These are phyloP conservation scores for Lichina pygmaea DNA, from an alignment of 495 filamentous ascomycete genomes.

Conservation along the genomic window DNA sequence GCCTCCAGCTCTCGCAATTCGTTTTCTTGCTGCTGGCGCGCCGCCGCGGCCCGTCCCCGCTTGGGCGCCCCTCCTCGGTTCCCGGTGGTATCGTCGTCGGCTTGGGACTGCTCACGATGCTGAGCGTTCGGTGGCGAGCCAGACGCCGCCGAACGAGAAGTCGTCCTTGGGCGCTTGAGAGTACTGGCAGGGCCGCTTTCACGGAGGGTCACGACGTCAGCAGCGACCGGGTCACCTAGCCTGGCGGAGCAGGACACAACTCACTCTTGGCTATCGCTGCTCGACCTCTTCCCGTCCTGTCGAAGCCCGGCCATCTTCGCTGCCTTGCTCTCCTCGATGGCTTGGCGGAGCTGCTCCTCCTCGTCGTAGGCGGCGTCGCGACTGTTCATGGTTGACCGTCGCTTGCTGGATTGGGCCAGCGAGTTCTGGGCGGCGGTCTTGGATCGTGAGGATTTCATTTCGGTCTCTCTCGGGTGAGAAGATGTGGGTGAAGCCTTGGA, in stretches of 20 bases:
- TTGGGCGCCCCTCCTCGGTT: constrained; percentile 16
- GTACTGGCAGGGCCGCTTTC: neutral
- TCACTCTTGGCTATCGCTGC: constrained; percentile 87
- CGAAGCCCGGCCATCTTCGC: constrained; percentile 15
- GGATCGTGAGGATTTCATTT: constrained; percentile 18
- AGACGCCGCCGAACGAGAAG: constrained; percentile 28
- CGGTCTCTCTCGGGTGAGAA: constrained; percentile 28
- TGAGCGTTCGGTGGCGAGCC: constrained; percentile 25
- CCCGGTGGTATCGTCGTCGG: constrained; percentile 17
- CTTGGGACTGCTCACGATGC: constrained; percentile 39
- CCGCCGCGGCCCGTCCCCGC: constrained; percentile 33
- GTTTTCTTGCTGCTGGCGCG: constrained; percentile 43
- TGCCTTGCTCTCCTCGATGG: constrained; percentile 85
- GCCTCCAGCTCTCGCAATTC: constrained; percentile 34
- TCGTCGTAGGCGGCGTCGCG: constrained; percentile 87
- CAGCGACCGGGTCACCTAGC: neutral
- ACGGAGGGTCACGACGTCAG: neutral
- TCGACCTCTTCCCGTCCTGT: constrained; percentile 50
- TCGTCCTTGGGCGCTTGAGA: constrained; percentile 42
- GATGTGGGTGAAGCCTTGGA: constrained; percentile 22
- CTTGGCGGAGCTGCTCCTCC: constrained; percentile 65
- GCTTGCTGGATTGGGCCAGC: constrained; percentile 28
- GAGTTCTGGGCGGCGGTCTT: constrained; percentile 12
- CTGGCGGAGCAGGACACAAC: constrained; percentile 9
- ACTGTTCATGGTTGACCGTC: constrained; percentile 94